These are phyloP conservation scores for Sphagnum fallax DNA, from an alignment of 228 moss, liverwort and hornwort species.

Conservation along the genomic window DNA sequence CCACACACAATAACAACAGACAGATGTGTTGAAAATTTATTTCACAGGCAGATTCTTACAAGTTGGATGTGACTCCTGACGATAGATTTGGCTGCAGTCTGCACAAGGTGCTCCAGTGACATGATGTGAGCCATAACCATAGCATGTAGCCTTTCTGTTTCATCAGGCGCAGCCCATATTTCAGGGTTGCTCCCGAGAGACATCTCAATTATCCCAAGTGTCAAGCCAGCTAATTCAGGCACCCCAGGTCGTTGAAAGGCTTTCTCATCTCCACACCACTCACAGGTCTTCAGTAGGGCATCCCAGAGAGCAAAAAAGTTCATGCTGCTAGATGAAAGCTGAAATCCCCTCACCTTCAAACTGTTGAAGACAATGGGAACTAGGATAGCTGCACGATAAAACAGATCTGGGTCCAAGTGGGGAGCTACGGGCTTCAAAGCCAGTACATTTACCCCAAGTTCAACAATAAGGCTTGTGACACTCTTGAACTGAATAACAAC, in stretches of 20 bases:
- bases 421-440: constrained; percentile 46
- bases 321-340: constrained; percentile 62
- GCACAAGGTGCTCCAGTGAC: constrained; percentile 65
- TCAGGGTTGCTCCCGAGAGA: constrained; percentile 83
- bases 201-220: constrained; percentile 68
- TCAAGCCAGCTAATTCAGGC: constrained; percentile 74
- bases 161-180: constrained; percentile 83
- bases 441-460: constrained; percentile 62
- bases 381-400: constrained; percentile 65
- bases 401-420: constrained; percentile 66
- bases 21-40: neutral
- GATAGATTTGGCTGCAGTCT: constrained; percentile 58
- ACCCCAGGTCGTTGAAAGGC: constrained; percentile 76
- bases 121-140: constrained; percentile 64
- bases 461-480: constrained; percentile 66
- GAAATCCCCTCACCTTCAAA: constrained; percentile 58
- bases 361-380: constrained; percentile 62
- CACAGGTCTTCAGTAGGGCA: constrained; percentile 54
- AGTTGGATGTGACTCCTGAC: constrained; percentile 71
- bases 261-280: constrained; percentile 74
- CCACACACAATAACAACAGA: neutral
- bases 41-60: constrained; percentile 20
- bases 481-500: constrained; percentile 67
- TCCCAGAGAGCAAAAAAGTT: constrained; percentile 84
- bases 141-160: constrained; percentile 87